Conservation (phyloP, 1,139 yeast species). For the Spencermartinsiella ligniputridi region DNA sequence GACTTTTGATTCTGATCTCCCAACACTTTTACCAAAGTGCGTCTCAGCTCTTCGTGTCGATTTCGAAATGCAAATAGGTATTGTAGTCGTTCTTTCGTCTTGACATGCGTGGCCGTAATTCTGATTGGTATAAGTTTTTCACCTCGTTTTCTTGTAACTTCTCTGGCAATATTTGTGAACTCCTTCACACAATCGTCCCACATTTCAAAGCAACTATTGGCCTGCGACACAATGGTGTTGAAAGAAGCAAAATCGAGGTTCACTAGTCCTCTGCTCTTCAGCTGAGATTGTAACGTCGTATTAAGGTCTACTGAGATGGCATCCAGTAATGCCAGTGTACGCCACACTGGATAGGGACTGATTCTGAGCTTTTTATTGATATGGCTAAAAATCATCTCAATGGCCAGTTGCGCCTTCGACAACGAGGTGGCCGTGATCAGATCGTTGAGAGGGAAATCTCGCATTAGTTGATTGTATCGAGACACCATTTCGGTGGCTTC, state of each 20-base stretch:
- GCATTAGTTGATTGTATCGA: constrained; percentile 57
- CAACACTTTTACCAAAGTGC: constrained; percentile 37
- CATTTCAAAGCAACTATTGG: constrained; percentile 35
- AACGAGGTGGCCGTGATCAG: constrained; percentile 49
- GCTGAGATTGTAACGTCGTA: constrained; percentile 14
- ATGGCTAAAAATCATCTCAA: constrained; percentile 53
- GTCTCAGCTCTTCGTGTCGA: constrained; percentile 50
- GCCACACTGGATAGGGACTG: constrained; percentile 58
- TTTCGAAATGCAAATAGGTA: constrained; percentile 46
- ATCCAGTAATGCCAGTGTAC: constrained; percentile 63
- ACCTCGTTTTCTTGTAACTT: constrained; percentile 65
- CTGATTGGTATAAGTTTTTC: constrained; percentile 69
- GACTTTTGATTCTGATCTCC: constrained; percentile 26
- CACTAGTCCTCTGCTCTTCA: constrained; percentile 35
- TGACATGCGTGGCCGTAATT: constrained; percentile 46
- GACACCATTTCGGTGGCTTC: constrained; percentile 52
- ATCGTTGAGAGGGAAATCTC: constrained; percentile 67
- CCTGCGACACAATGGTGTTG: constrained; percentile 22
- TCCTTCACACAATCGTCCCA: constrained; percentile 53
- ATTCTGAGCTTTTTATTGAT: constrained; percentile 56
- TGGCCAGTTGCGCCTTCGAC: constrained; percentile 43
- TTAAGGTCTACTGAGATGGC: constrained; percentile 45
- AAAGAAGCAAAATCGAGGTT: constrained; percentile 37
- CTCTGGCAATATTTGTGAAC: constrained; percentile 63
- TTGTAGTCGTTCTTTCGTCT: constrained; percentile 45